A percentile compares a stretch with the other conserved stretches of the same genome.
Conservation (phyloP, 2,329 filamentous ascomycete species). For the Paraphoma chrysanthemicola region DNA sequence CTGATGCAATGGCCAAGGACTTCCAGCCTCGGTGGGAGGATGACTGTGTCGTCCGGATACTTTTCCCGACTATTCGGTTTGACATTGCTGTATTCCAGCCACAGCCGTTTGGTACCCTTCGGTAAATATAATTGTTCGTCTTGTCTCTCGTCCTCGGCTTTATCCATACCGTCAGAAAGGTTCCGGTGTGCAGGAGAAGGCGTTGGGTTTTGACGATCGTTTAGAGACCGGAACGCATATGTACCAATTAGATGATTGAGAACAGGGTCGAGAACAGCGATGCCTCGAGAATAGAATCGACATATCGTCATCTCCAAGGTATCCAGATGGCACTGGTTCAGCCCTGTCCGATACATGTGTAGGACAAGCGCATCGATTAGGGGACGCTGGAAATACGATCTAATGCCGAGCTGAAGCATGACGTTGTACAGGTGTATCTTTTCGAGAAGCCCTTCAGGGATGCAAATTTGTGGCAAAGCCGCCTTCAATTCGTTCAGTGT, state of each 20-base stretch:
- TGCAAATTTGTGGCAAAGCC: neutral
- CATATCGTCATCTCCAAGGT: constrained; percentile 23
- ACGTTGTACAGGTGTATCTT: constrained; percentile 31
- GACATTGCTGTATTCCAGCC: constrained; percentile 1
- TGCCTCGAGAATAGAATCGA: constrained; percentile 15
- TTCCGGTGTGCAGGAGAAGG: neutral
- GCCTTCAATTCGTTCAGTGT: neutral
- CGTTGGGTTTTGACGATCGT: constrained; percentile 11
- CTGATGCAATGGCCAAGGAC: constrained; percentile 19
- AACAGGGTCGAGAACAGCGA: constrained; percentile 28
- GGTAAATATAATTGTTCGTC: neutral
- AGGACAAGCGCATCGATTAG: constrained; percentile 19
- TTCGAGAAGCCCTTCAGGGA: constrained; percentile 13
- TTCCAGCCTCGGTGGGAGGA: constrained; percentile 15
- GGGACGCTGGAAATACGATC: constrained; percentile 10
- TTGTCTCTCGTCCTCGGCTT: neutral
- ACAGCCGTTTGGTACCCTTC: neutral
- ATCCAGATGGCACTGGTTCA: constrained; percentile 17
- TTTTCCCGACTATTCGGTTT: neutral
- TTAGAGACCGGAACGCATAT: constrained; percentile 9
- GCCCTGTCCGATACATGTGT: constrained; percentile 18
- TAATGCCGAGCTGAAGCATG: constrained; percentile 25
- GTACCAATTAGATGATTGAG: constrained; percentile 23
- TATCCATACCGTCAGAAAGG: neutral
- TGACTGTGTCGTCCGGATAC: constrained; percentile 3